These are phyloP conservation scores for Dactylella cylindrospora DNA, from an alignment of 2,329 filamentous ascomycete genomes.

Conservation along the genomic window DNA sequence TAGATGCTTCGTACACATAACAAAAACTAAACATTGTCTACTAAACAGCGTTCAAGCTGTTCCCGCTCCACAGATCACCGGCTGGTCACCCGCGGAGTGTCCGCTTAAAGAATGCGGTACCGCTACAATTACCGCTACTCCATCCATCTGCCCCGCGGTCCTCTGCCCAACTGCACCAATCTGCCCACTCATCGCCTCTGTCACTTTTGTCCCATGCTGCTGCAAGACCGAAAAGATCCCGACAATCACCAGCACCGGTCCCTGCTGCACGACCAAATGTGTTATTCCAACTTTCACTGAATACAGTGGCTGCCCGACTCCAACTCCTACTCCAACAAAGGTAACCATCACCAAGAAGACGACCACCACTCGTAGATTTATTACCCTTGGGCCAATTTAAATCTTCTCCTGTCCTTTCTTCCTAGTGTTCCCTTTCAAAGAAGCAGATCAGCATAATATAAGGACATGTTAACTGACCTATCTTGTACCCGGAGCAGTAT, in stretches of 20 bases:
- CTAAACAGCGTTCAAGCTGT: slow-evolving; percentile 25
- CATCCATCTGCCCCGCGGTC: slow-evolving; percentile 16
- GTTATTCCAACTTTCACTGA: slow-evolving; percentile 22
- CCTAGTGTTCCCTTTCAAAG: not conserved
- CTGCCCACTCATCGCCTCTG: slow-evolving; percentile 18
- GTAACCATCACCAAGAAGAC: not conserved
- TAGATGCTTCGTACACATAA: not conserved
- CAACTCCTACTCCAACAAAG: not conserved
- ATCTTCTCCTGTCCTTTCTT: not conserved
- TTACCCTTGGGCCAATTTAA: not conserved
- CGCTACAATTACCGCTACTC: slow-evolving; percentile 8
- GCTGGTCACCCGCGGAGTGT: slow-evolving; percentile 2
- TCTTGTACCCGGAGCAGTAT: too few relatives aligned
- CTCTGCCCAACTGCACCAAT: slow-evolving; percentile 9
- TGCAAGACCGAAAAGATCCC: slow-evolving; percentile 15
- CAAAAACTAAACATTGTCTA: not conserved
- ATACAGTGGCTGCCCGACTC: slow-evolving; percentile 13
- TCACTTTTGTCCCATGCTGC: slow-evolving; percentile 27
- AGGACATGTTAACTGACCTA: not conserved
- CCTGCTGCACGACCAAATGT: slow-evolving; percentile 34
- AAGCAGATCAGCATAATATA: not conserved
- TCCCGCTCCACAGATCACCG: slow-evolving; percentile 26
- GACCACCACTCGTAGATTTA: not conserved
- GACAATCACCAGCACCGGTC: slow-evolving; percentile 15
- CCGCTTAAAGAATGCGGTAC: slow-evolving; percentile 8